A percentile compares a stretch with the other conserved stretches of the same genome.
Evolutionary conservation across 306 rosid species (phyloP).

Genomic region (Prunus davidiana): DNA sequence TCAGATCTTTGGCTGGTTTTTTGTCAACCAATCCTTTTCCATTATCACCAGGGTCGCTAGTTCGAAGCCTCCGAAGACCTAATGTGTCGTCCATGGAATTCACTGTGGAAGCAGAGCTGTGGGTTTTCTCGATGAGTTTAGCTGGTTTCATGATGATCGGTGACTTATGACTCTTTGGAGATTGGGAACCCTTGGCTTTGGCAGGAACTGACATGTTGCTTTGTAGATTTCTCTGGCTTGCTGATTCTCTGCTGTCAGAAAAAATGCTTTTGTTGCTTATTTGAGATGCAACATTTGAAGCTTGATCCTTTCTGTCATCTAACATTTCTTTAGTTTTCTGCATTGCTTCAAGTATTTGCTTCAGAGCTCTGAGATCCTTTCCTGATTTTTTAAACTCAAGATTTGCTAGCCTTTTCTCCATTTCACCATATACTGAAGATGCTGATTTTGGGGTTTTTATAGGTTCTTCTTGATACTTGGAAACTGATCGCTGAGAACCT

Average conservation of each 20-base stretch:
- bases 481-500: constrained; percentile 35
- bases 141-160: constrained; percentile 63
- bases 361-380: constrained; percentile 90
- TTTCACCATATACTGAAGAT: constrained; percentile 72
- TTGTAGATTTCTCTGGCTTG: constrained; percentile 41
- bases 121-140: constrained; percentile 39
- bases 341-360: constrained; percentile 89
- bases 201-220: constrained; percentile 20
- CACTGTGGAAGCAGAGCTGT: constrained; percentile 25
- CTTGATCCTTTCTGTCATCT: constrained; percentile 49
- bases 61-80: constrained; percentile 25
- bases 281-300: constrained; percentile 42
- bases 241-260: constrained; percentile 35
- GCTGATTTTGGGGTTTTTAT: constrained; percentile 40
- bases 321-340: constrained; percentile 53
- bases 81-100: constrained; percentile 30
- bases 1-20: constrained; percentile 32
- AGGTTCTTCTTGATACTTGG: constrained; percentile 41
- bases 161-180: constrained; percentile 30
- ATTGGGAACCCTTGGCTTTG: constrained; percentile 28
- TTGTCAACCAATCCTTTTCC: constrained; percentile 39
- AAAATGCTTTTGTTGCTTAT: constrained; percentile 20
- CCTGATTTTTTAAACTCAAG: constrained; percentile 92
- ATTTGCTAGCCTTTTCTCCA: constrained; percentile 74
- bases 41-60: constrained; percentile 29